Evolutionary conservation across 352 stramenopile genomes (phyloP).

Genomic region (Phytophthora macrochlamydospora): DNA sequence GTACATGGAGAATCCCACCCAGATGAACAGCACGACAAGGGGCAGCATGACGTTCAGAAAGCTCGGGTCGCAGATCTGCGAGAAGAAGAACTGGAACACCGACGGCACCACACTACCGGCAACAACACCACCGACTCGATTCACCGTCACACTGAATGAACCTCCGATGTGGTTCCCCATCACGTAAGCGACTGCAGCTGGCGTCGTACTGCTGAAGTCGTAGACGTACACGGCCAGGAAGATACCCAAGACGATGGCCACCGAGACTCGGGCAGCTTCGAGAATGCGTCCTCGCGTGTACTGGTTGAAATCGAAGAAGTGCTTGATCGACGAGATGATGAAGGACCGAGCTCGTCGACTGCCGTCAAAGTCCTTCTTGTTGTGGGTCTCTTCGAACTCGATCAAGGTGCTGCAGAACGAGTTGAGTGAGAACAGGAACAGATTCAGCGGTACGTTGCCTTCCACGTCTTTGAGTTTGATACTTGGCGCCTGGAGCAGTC

Average conservation of each 20-base stretch:
- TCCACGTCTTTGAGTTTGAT: conserved; percentile 72
- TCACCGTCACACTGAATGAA: conserved; percentile 81
- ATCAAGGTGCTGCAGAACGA: conserved; percentile 83
- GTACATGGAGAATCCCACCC: conserved; percentile 80
- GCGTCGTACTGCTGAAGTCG: conserved; percentile 68
- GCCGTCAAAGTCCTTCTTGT: conserved; percentile 59
- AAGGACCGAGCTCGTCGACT: conserved; percentile 57
- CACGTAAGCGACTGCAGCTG: conserved; percentile 69
- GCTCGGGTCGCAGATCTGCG: conserved; percentile 57
- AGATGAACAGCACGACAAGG: conserved; percentile 66
- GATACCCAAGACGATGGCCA: conserved; percentile 67
- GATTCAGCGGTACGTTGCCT: conserved; percentile 80
- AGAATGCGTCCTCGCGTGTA: conserved; percentile 49
- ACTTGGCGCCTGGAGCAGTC: conserved; percentile 52
- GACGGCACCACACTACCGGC: conserved; percentile 81
- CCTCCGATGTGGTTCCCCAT: conserved; percentile 83
- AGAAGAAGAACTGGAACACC: conserved; percentile 87
- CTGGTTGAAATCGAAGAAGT: conserved; percentile 54
- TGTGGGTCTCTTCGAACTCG: conserved; percentile 69
- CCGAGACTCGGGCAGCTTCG: conserved; percentile 54
- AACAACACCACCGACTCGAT: conserved; percentile 85
- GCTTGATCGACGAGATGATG: conserved; percentile 45
- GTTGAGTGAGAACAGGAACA: conserved; percentile 86
- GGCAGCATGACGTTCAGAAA: conserved; percentile 55
- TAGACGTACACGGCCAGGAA: conserved; percentile 81